Percentiles rank a stretch among this genome's conserved stretches.
Conservation (phyloP, 176 grass and related monocot species). For the Miscanthus lutarioriparius region DNA sequence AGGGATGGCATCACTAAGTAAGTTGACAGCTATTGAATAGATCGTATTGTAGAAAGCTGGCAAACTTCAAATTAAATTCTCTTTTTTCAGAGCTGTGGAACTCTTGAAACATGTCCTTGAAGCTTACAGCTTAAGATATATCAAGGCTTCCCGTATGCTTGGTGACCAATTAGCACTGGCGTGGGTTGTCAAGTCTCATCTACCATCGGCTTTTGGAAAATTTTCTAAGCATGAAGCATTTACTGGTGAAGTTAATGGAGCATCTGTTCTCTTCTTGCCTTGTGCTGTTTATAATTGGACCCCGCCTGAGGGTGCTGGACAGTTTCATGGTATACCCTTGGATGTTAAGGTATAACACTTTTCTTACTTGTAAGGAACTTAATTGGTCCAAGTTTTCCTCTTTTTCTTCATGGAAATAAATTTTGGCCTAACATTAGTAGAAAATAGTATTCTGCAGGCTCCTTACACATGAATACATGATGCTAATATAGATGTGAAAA, state of each 20-base stretch:
- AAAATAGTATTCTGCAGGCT: background rate
- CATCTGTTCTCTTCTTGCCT: constrained; percentile 78
- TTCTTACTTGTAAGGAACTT: constrained; percentile 14
- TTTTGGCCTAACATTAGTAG: background rate
- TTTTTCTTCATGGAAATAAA: background rate
- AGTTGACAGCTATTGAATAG: constrained; percentile 11
- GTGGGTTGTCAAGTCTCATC: constrained; percentile 82
- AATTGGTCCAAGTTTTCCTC: background rate
- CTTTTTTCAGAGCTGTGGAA: constrained; percentile 55
- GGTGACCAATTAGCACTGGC: constrained; percentile 84
- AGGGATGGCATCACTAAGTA: constrained; percentile 69
- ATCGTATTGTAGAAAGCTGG: background rate
- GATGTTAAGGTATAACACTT: constrained; percentile 74
- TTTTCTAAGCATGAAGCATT: constrained; percentile 74
- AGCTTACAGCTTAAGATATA: constrained; percentile 66
- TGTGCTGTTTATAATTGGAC: constrained; percentile 96
- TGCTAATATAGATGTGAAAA: background rate
- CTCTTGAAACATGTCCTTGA: constrained; percentile 82
- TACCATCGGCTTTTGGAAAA: constrained; percentile 56
- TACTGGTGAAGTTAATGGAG: constrained; percentile 71
- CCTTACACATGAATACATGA: background rate
- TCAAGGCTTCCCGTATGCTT: constrained; percentile 72
- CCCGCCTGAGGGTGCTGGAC: constrained; percentile 87
- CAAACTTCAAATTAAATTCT: background rate
- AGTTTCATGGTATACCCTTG: constrained; percentile 98